phyloP scores from a whole-genome alignment of 331 rosid species.

The Saraca asoca region DNA sequence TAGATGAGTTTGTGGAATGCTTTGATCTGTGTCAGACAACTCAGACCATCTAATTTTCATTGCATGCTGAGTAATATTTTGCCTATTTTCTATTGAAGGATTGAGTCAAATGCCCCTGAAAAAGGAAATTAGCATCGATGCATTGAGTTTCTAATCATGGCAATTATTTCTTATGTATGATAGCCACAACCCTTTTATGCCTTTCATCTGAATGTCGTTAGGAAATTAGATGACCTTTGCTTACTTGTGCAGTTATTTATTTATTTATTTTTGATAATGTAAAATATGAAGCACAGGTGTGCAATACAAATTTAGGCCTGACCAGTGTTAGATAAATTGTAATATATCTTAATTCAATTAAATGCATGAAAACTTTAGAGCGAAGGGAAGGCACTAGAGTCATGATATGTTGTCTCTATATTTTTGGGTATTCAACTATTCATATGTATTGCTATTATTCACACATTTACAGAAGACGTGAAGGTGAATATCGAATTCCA shows the following conservation, averaged over 20 bases:
- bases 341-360: too few relatives aligned
- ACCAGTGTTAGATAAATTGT: neutral
- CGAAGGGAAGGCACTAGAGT: neutral
- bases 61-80: neutral
- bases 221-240: conserved; percentile 17
- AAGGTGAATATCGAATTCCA: too few relatives aligned
- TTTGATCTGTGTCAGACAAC: neutral
- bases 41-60: neutral
- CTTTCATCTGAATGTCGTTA: neutral
- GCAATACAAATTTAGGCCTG: conserved; percentile 27
- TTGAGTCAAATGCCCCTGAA: too few relatives aligned
- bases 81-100: neutral
- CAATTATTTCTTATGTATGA: neutral
- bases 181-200: too few relatives aligned
- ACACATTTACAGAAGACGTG: too few relatives aligned
- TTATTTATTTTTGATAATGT: neutral
- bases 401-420: neutral
- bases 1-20: too few relatives aligned
- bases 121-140: too few relatives aligned
- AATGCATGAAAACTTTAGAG: neutral
- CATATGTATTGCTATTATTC: too few relatives aligned
- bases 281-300: conserved; percentile 12
- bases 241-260: conserved; percentile 8
- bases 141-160: neutral
- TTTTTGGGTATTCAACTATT: neutral